Conservation (phyloP, 2,329 filamentous ascomycete genomes). For the Neopestalotiopsis clavispora region DNA sequence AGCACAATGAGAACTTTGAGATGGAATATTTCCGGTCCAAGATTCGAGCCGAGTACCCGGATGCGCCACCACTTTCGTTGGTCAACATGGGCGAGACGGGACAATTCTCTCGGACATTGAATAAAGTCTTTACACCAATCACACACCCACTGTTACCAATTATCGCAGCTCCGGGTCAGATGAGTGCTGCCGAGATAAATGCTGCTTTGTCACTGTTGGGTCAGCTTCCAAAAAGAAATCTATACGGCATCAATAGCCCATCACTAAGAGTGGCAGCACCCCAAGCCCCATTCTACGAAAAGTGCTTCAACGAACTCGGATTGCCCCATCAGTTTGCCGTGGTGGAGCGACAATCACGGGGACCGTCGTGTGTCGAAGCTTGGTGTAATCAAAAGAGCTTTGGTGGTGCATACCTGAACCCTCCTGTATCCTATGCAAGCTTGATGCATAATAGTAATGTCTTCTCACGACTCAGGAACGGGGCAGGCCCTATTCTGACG, state of each 20-base stretch:
- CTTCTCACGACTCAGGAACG: conserved; percentile 55
- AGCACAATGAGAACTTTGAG: conserved; percentile 87
- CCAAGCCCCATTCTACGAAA: conserved; percentile 85
- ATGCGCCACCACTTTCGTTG: conserved; percentile 76
- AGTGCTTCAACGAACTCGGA: conserved; percentile 81
- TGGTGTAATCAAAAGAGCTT: conserved; percentile 77
- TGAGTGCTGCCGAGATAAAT: conserved; percentile 87
- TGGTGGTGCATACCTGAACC: conserved; percentile 82
- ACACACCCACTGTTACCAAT: conserved; percentile 84
- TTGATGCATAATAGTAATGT: conserved; percentile 63
- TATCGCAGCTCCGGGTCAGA: conserved; percentile 83
- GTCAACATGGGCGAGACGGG: conserved; percentile 90
- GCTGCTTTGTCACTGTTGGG: conserved; percentile 78
- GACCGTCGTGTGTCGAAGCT: conserved; percentile 69
- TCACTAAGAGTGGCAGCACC: conserved; percentile 67
- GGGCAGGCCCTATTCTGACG: conserved; percentile 64
- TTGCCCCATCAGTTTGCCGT: conserved; percentile 81
- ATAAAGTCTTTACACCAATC: conserved; percentile 86
- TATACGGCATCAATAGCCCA: conserved; percentile 80
- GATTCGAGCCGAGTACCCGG: conserved; percentile 71
- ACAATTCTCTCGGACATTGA: conserved; percentile 81
- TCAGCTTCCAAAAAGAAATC: conserved; percentile 77
- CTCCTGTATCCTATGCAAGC: conserved; percentile 65
- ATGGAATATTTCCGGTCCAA: conserved; percentile 86
- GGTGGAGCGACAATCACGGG: conserved; percentile 72